Evolutionary conservation across 2,329 filamentous ascomycete species (phyloP), one percentile per base, ranked within the genome.

Genomic region (Ceratocystis eucalypticola): DNA sequence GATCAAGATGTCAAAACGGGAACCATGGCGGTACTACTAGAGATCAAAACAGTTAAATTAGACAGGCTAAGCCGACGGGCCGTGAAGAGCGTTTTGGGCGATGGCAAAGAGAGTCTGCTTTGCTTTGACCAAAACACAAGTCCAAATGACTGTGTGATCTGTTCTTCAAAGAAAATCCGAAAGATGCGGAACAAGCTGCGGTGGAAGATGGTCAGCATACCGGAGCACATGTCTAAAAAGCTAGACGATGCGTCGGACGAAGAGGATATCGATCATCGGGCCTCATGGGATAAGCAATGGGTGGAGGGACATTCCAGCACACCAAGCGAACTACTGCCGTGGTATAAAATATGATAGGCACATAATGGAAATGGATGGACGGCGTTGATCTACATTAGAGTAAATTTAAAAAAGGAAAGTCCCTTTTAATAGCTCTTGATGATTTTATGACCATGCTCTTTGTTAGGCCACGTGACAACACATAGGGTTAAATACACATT

Each of bases 11-110:
- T 67, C n/a, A 44, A 20, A 12, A 48, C 41, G 3, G 66, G 66
- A 10, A 28, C 15, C 7, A 57, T 65, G 46, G 66, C 66, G 17
- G 66, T 65, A 5, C 37, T 67, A 5, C 63, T 67, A 8, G 66
- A 67, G 57, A 65, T 65, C 7, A 62, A 17, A 22, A 46, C 57
- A 2, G 37, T 67, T 46, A 67, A 67, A 59, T 44, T 67, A 22
- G 63, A 62, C 30, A 67, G 65, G 46, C 46, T 65, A 33, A 28
- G 64, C n/a, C 61, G 65, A 17, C 50, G 44, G 30, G 53, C 66
- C 15, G 33, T 48, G 5, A 46, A 64, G 2, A 20, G 45, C 12
- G 37, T 45, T 6, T 22, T 41, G 17, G 63, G 61, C 17, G 37
- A 65, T 12, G 66, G 48, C 20, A 64, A 65, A 28, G 63, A 67